These are phyloP conservation scores for Massarina eburnea DNA, from an alignment of 2,329 filamentous ascomycete species.

Conservation along the genomic window DNA sequence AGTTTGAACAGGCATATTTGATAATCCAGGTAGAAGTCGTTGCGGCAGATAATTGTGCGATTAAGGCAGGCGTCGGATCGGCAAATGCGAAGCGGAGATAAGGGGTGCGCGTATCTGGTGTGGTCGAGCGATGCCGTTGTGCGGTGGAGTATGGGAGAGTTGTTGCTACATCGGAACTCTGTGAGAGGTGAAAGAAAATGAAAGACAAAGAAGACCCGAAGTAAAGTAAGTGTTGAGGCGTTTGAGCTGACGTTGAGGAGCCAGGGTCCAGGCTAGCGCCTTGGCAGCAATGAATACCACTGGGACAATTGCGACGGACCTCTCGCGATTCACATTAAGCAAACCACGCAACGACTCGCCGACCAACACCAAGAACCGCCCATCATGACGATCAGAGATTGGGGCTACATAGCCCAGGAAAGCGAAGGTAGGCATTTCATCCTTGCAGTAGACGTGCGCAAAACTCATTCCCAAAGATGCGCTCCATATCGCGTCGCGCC, in stretches of 20 bases:
- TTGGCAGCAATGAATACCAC: not conserved
- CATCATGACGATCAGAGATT: conserved; percentile 53
- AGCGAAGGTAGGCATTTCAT: conserved; percentile 58
- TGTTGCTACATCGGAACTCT: not conserved
- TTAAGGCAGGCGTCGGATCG: not conserved
- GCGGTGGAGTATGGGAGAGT: not conserved
- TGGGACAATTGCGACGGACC: not conserved
- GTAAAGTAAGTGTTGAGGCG: not conserved
- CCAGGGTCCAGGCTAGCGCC: not conserved
- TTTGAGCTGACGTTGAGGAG: not conserved
- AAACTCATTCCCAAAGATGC: conserved; percentile 57
- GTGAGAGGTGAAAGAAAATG: not conserved
- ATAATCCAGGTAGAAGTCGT: too few relatives aligned
- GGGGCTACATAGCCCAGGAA: conserved; percentile 70
- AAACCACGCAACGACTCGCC: not conserved
- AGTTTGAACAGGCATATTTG: conserved; percentile 36
- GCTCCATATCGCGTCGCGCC: conserved; percentile 76
- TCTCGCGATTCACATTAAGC: not conserved
- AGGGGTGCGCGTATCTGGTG: not conserved
- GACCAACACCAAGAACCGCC: not conserved
- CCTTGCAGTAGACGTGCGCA: not conserved
- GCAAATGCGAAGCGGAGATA: not conserved
- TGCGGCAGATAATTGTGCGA: not conserved
- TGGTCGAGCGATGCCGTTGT: not conserved
- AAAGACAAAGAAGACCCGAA: too few relatives aligned